Conservation (phyloP, 441 rosid species). For the Caryocar brasiliense region DNA sequence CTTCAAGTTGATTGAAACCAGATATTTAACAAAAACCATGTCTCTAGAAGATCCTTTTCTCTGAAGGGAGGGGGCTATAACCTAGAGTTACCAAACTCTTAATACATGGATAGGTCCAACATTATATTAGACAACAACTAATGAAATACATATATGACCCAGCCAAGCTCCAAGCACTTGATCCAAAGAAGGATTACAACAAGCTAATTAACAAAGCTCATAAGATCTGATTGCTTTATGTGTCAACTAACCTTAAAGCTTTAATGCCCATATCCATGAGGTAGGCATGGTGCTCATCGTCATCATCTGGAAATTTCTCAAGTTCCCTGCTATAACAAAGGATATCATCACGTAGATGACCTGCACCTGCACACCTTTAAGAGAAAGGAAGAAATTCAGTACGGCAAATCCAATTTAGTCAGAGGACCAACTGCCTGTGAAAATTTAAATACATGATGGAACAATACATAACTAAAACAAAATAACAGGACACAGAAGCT, state of each 20-base stretch:
- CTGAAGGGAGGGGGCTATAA: not conserved
- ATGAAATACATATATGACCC: too few species aligned
- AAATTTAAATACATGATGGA: not conserved
- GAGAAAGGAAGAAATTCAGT: slow-evolving; percentile 17
- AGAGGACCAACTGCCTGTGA: not conserved
- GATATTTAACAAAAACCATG: too few species aligned
- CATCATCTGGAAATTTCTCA: slow-evolving; percentile 33
- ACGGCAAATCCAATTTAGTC: not conserved
- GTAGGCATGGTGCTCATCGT: slow-evolving; percentile 59
- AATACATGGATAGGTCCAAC: too few species aligned
- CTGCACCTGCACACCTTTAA: slow-evolving; percentile 86
- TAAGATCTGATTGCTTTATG: not conserved
- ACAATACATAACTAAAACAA: not conserved
- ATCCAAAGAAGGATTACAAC: not conserved
- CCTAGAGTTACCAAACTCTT: not conserved
- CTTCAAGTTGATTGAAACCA: too few species aligned
- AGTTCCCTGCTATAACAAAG: slow-evolving; percentile 60
- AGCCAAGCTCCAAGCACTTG: not conserved
- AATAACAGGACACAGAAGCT: not conserved
- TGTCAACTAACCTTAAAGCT: slow-evolving; percentile 73
- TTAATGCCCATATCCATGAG: slow-evolving; percentile 77
- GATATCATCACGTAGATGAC: slow-evolving; percentile 82
- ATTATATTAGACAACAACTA: too few species aligned
- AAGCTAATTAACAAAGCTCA: not conserved
- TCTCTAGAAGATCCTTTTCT: too few species aligned